These are phyloP conservation scores for Ruellia speciosa DNA, from an alignment of 305 asterid species.

Conservation along the genomic window DNA sequence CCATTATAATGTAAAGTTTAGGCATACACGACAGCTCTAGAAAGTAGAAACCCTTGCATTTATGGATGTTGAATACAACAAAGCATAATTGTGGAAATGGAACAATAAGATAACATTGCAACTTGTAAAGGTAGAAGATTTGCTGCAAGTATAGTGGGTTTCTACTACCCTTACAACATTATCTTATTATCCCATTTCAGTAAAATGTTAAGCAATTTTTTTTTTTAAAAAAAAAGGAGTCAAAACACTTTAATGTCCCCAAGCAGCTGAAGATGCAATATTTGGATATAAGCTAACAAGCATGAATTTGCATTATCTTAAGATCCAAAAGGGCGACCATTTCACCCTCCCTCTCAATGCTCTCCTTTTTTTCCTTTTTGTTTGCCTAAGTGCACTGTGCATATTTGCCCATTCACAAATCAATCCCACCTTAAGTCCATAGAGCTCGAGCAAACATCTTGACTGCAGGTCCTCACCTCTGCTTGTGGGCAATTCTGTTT, in stretches of 20 bases:
- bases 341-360: background rate
- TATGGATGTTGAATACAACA: background rate
- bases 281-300: background rate
- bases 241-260: background rate
- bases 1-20: constrained; percentile 17
- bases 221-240: too few relatives aligned
- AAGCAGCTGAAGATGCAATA: background rate
- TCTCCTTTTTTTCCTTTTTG: background rate
- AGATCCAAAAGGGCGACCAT: background rate
- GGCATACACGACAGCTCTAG: constrained; percentile 17
- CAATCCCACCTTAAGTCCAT: constrained; percentile 79
- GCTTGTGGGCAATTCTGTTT: constrained; percentile 79
- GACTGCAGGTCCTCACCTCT: constrained; percentile 97
- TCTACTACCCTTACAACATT: too few relatives aligned
- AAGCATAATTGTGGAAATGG: background rate
- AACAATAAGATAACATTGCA: background rate
- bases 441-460: constrained; percentile 94
- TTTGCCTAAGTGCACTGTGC: background rate
- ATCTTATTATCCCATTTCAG: too few relatives aligned
- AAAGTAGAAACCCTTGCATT: background rate
- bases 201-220: too few relatives aligned
- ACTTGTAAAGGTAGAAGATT: too few relatives aligned
- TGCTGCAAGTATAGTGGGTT: too few relatives aligned
- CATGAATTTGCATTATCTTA: background rate
- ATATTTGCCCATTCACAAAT: constrained; percentile 3